Conservation (phyloP, 208 protist species). For the Polymyxa betae region DNA sequence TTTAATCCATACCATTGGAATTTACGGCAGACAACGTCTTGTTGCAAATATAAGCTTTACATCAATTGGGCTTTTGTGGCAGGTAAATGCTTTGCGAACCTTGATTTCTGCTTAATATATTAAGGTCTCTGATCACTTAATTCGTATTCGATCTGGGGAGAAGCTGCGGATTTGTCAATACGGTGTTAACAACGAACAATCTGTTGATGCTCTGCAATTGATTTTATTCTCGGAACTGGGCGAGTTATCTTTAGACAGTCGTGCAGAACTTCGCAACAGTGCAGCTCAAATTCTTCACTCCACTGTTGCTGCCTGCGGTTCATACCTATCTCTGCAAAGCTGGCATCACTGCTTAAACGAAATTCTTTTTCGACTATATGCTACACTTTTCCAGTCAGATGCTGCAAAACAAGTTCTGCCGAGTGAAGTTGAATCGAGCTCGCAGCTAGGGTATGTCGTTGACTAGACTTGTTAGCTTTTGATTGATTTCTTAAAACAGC, state of each 20-base stretch:
- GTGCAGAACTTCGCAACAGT: slow-evolving; percentile 40
- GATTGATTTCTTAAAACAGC: not conserved
- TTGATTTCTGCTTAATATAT: not conserved
- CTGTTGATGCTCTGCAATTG: not conserved
- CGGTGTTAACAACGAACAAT: not conserved
- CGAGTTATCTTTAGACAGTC: not conserved
- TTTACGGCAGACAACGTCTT: slow-evolving; percentile 14
- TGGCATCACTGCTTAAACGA: not conserved
- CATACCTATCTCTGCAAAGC: not conserved
- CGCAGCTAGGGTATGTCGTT: slow-evolving; percentile 46
- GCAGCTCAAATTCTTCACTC: slow-evolving; percentile 43
- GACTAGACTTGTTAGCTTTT: not conserved
- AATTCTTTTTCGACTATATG: not conserved
- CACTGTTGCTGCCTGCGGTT: not conserved
- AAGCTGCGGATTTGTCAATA: not conserved
- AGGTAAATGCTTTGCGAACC: not conserved
- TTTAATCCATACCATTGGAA: slow-evolving; percentile 37
- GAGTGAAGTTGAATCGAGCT: slow-evolving; percentile 8
- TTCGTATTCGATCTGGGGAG: not conserved
- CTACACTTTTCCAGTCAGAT: not conserved
- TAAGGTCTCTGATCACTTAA: slow-evolving; percentile 41
- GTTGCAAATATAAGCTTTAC: slow-evolving; percentile 50
- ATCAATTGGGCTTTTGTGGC: slow-evolving; percentile 49
- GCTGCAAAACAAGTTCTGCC: not conserved
- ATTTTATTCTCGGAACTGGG: not conserved